Percentiles rank a stretch among this genome's conserved stretches.
phyloP scores from a whole-genome alignment of 2,329 filamentous ascomycete species.

The Ampelomyces quisqualis region DNA sequence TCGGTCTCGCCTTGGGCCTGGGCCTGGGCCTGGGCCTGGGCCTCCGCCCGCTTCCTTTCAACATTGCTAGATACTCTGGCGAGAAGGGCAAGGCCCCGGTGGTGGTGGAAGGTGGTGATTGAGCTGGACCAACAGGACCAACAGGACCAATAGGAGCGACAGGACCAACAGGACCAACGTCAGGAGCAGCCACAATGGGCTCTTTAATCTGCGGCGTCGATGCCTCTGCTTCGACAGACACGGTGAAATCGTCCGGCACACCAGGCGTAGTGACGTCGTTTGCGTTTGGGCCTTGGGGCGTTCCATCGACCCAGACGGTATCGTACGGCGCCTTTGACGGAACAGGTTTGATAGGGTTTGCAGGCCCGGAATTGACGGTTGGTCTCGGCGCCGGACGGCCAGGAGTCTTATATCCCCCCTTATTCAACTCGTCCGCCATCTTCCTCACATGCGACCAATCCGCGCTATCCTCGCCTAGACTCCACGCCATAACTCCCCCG shows the following conservation, averaged over 20 bases:
- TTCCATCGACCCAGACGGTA: slow-evolving; percentile 20
- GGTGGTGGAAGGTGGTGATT: no score
- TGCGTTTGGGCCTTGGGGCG: slow-evolving; percentile 6
- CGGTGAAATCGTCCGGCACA: slow-evolving; percentile 9
- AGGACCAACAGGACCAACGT: no score
- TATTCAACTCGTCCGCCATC: slow-evolving; percentile 37
- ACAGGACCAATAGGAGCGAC: no score
- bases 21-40: not conserved
- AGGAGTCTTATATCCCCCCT: slow-evolving; percentile 1
- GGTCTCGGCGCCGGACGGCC: no score
- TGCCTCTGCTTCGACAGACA: not conserved
- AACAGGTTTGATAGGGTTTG: not conserved
- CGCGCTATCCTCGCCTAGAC: slow-evolving; percentile 64
- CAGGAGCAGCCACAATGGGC: not conserved
- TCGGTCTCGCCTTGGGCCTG: no score
- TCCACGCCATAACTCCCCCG: slow-evolving; percentile 76
- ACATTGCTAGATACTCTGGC: not conserved
- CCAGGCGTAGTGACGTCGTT: slow-evolving; percentile 6
- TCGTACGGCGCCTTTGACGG: slow-evolving; percentile 5
- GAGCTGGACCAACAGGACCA: no score
- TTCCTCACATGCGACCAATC: slow-evolving; percentile 47
- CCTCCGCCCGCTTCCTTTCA: not conserved
- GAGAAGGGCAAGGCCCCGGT: slow-evolving; percentile 1
- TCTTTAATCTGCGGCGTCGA: slow-evolving; percentile 1
- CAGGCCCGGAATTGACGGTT: not conserved